These are phyloP conservation scores for Lantana camara DNA, from an alignment of 257 asterid species.

Conservation along the genomic window DNA sequence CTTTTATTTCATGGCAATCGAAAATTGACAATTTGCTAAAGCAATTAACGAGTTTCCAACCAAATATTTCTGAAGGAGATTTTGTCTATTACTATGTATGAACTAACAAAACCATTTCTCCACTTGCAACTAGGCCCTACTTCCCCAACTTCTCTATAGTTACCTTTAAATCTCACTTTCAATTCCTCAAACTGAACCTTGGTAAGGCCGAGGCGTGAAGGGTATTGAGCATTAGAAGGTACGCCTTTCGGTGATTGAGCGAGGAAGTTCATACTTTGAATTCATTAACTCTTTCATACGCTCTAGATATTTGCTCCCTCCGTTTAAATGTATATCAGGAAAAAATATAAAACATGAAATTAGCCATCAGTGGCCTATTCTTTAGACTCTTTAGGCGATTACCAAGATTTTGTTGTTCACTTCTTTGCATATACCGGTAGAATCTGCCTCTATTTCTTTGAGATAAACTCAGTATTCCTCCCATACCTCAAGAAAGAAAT, in stretches of 20 bases:
- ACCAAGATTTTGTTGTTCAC: too few species aligned
- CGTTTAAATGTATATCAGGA: neutral
- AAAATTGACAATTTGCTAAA: slow-evolving; percentile 1
- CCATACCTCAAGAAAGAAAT: neutral
- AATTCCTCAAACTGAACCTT: slow-evolving; percentile 13
- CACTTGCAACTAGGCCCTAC: neutral
- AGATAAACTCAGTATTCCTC: slow-evolving; percentile 1
- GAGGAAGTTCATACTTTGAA: slow-evolving; percentile 4
- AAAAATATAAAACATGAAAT: neutral
- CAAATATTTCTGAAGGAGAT: neutral
- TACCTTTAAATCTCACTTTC: neutral
- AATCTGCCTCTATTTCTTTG: neutral
- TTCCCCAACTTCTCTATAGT: neutral
- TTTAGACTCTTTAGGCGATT: neutral
- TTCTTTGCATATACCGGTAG: too few species aligned
- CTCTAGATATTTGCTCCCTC: slow-evolving; percentile 13
- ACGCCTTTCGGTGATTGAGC: neutral
- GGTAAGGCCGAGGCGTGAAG: neutral
- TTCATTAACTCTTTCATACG: neutral
- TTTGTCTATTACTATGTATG: neutral
- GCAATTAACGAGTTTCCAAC: slow-evolving; percentile 10
- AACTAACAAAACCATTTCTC: neutral
- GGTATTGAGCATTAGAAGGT: slow-evolving; percentile 3
- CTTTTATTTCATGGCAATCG: slow-evolving; percentile 2
- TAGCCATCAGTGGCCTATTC: neutral